phyloP scores from a whole-genome alignment of 2,329 filamentous ascomycete species.

The Sclerotinia spermophila region DNA sequence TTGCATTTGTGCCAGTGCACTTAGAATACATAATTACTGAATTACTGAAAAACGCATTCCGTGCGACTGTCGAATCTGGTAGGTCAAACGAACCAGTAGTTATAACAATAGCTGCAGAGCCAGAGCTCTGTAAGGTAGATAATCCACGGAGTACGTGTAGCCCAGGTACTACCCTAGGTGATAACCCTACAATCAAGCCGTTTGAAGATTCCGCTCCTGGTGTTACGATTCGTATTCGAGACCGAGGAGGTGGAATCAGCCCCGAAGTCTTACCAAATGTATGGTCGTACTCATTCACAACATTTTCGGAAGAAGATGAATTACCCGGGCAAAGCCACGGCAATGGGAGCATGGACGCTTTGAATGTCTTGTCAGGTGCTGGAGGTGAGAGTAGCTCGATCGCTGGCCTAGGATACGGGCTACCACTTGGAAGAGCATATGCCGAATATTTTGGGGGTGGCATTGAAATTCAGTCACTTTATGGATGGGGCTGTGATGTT shows the following conservation, averaged over 20 bases:
- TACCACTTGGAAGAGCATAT: conserved; percentile 87
- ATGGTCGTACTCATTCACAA: conserved; percentile 97
- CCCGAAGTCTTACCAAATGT: conserved; percentile 81
- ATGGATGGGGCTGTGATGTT: conserved; percentile 78
- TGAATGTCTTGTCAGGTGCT: conserved; percentile 71
- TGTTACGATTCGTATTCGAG: conserved; percentile 91
- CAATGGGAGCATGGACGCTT: conserved; percentile 56
- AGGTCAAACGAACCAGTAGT: conserved; percentile 78
- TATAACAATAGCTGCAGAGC: conserved; percentile 79
- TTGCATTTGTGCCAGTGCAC: conserved; percentile 93
- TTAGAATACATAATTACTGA: conserved; percentile 97
- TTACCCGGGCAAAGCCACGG: conserved; percentile 43
- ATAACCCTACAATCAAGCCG: conserved; percentile 46
- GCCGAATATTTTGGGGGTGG: conserved; percentile 98
- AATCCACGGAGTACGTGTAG: neutral
- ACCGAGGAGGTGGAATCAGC: conserved; percentile 89
- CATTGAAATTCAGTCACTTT: conserved; percentile 90
- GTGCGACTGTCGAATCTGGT: conserved; percentile 84
- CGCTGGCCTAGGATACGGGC: conserved; percentile 86
- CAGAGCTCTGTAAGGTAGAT: conserved; percentile 23
- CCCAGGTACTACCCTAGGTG: neutral
- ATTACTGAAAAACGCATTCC: conserved; percentile 93
- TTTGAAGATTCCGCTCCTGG: conserved; percentile 68
- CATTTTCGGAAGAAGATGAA: conserved; percentile 66
- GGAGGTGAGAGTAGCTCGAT: conserved; percentile 77